Percentiles rank a stretch among this genome's conserved stretches.
phyloP scores from a whole-genome alignment of 495 filamentous ascomycete species.

The Achaetomiella virescens region DNA sequence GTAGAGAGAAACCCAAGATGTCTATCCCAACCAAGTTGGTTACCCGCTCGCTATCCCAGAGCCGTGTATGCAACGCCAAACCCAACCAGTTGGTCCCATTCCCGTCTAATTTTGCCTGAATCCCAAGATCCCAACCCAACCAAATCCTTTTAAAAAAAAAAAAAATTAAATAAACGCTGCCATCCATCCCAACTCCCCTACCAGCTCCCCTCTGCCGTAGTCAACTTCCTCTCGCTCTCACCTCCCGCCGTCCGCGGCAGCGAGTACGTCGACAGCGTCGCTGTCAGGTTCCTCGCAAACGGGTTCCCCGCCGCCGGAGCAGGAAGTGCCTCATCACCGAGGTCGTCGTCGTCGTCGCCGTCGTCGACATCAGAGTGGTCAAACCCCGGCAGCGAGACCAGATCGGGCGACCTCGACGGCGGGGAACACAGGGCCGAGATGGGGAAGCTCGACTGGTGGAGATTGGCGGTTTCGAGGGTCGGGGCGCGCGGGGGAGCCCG shows the following conservation, averaged over 20 bases:
- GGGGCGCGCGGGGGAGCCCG: conserved; percentile 14
- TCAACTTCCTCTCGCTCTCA: conserved; percentile 6
- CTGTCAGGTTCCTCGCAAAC: conserved; percentile 20
- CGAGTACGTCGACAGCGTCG: conserved; percentile 38
- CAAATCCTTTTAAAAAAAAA: neutral
- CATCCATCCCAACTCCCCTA: conserved; percentile 44
- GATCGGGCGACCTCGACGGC: conserved; percentile 17
- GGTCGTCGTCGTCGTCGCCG: conserved; percentile 4
- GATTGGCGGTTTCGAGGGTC: neutral
- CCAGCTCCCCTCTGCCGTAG: conserved; percentile 28
- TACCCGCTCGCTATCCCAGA: neutral
- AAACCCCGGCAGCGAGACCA: conserved; percentile 32
- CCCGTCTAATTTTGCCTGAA: neutral
- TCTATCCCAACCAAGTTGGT: too few species aligned
- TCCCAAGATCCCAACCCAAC: too few species aligned
- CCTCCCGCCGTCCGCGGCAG: conserved; percentile 29
- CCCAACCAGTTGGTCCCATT: neutral
- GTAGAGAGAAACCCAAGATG: too few species aligned
- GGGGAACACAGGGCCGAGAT: conserved; percentile 13
- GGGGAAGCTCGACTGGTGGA: conserved; percentile 5
- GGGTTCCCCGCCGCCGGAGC: neutral
- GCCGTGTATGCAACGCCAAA: too few species aligned
- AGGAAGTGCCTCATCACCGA: too few species aligned
- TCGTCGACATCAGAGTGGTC: conserved; percentile 39
- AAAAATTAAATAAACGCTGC: conserved; percentile 28